Base-by-base conservation (phyloP, 2,329 filamentous ascomycete genomes). In the Aspergillus fumigatiaffinis region DNA sequence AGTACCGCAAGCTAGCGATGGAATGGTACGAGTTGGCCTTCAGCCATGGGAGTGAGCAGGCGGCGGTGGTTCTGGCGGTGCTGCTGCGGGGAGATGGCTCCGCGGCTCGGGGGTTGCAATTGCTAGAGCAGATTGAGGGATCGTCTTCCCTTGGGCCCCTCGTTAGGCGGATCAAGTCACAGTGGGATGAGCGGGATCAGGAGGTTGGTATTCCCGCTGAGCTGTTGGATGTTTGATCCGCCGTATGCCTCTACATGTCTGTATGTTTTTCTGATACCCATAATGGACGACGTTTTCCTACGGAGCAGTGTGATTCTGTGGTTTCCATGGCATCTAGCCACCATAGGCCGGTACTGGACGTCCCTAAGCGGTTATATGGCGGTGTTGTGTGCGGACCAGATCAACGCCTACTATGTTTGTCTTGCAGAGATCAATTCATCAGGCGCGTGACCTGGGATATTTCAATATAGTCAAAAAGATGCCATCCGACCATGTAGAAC, bases 11-110 rank as follows among this genome's bases (percentile, higher is more conserved):
- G 3, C 54, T 72, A 14, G 71, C 75, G 1, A 48, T 63, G 5
- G 67, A 75, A 23, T 76, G 74, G 74, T 73, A 74, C 49, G 53
- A 66, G 14, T 51, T 75, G 41, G 68, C 70, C 3, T 52, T 52
- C n/a, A 25, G 47, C 3, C 55, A 62, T 51, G 66, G 63, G 3
- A 59, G 65, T 42, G 28, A 9, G 1, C 55, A 60, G n/a, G 65
- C 71, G 2, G 63, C 62, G 0, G 57, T 74, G 12, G 64, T 70
- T 41, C 20, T 70, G 41, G 68, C 69, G 4, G 52, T 71, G n/a
- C 51, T 77, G 3, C 46, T 61, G 3, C 68, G 70, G 23, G 64
- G 73, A 54, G 59, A 67, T 35, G 68, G 68, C 1, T 10, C 60
- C 4, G 25, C 48, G 5, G 53, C 58, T 0, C 44, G 58, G 12